Base-by-base conservation (phyloP, 2,329 filamentous ascomycete species). In the Clarireedia paspali region DNA sequence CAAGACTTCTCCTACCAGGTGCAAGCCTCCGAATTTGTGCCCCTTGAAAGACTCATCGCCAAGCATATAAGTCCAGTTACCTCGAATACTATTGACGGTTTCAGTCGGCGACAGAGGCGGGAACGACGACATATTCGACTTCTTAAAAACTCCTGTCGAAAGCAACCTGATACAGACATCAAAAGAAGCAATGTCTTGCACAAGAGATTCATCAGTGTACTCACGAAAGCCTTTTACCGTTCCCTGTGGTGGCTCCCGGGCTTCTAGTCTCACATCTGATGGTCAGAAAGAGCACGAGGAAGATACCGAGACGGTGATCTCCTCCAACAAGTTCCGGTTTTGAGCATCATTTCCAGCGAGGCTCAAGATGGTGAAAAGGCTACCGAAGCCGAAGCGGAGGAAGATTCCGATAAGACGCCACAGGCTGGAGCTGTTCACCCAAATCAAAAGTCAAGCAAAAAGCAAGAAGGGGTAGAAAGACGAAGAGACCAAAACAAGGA, bases 31-130 rank as follows among this genome's bases (percentile, higher is more conserved):
- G 64, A 63, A 10, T 67, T 78, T 5, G 59, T 76, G 4, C 59
- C 64, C 2, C 69, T 76, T 59, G 69, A 71, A 39, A 38, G 55
- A 42, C 67, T 76, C 24, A 74, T 78, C 42, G 69, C 67, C 0
- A 63, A 70, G 47, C 63, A 74, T 59, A 59, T 5, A 69, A 67
- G 42, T 73, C 71, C 4, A 67, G 64, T 24, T 23, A 44, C 59
- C n/a, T 50, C 57, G 17, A 57, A 47, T 14, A 57, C 59, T 60
- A 60, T 27, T 47, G 47, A 5, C 46, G 59, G 7, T 57, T 60
- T 44, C 53, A 58, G 34, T 52, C 50, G 10, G 53, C 61, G 4
- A 61, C 61, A 44, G 52, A 45, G 14, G 57, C 51, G 34, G 53
- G 60, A 44, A 58, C 44, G 15, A 54, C 50, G 23, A 48, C 45